Conservation (phyloP, 257 asterid species). For the Lycium ferocissimum region DNA sequence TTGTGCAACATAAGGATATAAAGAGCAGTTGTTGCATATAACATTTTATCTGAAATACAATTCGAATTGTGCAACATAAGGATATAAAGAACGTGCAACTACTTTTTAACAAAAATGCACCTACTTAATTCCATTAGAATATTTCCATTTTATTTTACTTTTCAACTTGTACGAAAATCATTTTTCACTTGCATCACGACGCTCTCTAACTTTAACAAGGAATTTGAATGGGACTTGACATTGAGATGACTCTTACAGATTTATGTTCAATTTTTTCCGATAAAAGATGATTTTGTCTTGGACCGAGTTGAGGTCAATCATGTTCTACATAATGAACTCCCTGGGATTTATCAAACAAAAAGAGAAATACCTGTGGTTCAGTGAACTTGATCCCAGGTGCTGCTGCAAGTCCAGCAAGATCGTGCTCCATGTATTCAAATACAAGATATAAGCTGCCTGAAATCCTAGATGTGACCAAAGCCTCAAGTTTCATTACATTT, state of each 20-base stretch:
- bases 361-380: conserved; percentile 35
- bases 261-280: too few species aligned
- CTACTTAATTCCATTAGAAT: background rate
- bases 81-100: background rate
- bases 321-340: background rate
- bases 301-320: background rate
- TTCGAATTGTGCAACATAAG: background rate
- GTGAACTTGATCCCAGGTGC: conserved; percentile 34
- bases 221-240: background rate
- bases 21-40: conserved; percentile 34
- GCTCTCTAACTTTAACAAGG: background rate
- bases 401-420: conserved; percentile 39
- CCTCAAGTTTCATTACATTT: conserved; percentile 40
- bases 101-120: background rate
- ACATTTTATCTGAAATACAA: conserved; percentile 35
- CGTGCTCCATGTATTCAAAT: conserved; percentile 42
- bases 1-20: background rate
- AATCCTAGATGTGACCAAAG: conserved; percentile 36
- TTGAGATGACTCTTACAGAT: background rate
- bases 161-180: background rate
- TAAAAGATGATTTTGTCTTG: too few species aligned
- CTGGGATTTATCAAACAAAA: background rate
- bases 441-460: conserved; percentile 37
- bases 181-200: background rate
- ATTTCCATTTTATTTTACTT: background rate